Conservation (phyloP, 2,329 filamentous ascomycete genomes). For the Penicillium freii region DNA sequence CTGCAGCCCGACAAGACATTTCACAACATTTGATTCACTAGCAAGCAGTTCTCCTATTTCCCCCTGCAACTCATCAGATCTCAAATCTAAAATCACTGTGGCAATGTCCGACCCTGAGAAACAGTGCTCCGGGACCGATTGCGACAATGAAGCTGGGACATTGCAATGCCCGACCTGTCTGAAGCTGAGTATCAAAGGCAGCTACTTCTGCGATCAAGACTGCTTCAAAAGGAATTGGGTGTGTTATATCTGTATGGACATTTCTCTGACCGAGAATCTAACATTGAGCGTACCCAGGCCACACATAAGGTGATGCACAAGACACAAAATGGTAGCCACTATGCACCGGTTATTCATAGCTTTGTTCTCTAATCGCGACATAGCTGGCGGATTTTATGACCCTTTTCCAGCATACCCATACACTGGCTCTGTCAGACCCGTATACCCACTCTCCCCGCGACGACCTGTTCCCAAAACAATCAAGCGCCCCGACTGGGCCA, state of each 20-base stretch:
- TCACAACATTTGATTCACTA: no score
- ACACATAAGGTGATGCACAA: slow-evolving; percentile 54
- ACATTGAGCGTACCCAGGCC: slow-evolving; percentile 9
- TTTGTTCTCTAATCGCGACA: slow-evolving; percentile 61
- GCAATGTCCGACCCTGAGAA: slow-evolving; percentile 12
- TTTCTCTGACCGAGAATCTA: not conserved
- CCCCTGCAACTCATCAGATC: not conserved
- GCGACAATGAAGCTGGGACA: slow-evolving; percentile 74
- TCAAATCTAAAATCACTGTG: not conserved
- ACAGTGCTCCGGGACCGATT: slow-evolving; percentile 70
- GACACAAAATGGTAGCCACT: slow-evolving; percentile 66
- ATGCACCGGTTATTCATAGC: not conserved
- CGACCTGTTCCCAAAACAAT: slow-evolving; percentile 73
- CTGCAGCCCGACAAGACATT: no score
- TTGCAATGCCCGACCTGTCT: slow-evolving; percentile 90
- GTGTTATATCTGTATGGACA: slow-evolving; percentile 33
- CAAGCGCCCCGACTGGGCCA: slow-evolving; percentile 75
- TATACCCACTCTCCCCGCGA: slow-evolving; percentile 72
- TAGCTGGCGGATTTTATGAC: slow-evolving; percentile 79
- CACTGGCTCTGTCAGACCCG: slow-evolving; percentile 74
- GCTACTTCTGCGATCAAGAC: slow-evolving; percentile 80
- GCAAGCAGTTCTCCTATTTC: not conserved
- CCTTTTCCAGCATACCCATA: slow-evolving; percentile 81
- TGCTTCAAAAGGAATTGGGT: slow-evolving; percentile 98
- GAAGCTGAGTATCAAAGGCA: slow-evolving; percentile 69